Evolutionary conservation across 23 red algal species (phyloP), one percentile per base, ranked within the genome.

Genomic region (Pyropia yezoensis): DNA sequence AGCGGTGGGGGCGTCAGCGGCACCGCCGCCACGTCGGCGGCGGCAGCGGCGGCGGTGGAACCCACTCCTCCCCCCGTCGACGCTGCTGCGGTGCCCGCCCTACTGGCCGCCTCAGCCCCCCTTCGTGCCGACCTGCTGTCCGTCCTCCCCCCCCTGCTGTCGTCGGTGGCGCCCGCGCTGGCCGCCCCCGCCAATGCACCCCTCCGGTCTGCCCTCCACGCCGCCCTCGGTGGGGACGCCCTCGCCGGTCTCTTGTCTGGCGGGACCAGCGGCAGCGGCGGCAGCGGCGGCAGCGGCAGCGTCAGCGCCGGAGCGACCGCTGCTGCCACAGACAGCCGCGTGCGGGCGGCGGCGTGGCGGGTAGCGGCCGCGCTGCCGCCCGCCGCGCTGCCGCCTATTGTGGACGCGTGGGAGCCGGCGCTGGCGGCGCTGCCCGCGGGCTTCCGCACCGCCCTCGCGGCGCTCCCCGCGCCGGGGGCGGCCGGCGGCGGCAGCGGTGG

Each of bases 161-260:
- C 58, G 12, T 73, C 80, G 19, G 63, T 76, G 12, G 73, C 52
- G 27, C 21, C 80, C 5, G 75, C 69, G 49, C 28, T 85, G 27
- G 52, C 57, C 49, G 75, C 74, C 18, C 54, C 57, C 47, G 61
- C 67, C 45, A 74, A 85, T 18, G 59, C 55, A 25, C 21, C 1
- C 8, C 63, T 85, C 19, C 67, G 80, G 7, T 9, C 20, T 13
- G 69, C 66, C 32, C 20, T 85, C 50, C 69, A 74, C 65, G 20
- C 54, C 18, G 61, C 75, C 14, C 75, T 85, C 39, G 80, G 80
- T 11, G 80, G 80, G 69, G 69, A 66, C 26, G 67, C 62, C 7
- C 70, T 85, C 20, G 66, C 58, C 9, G 49, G 69, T 29, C 51
- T 76, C 34, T 17, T 85, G 2, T 7, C 26, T 45, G 28, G 64